Evolutionary conservation across 1,284 basidiomycete genomes (phyloP).

Genomic region (Trichosporon ovoides): DNA sequence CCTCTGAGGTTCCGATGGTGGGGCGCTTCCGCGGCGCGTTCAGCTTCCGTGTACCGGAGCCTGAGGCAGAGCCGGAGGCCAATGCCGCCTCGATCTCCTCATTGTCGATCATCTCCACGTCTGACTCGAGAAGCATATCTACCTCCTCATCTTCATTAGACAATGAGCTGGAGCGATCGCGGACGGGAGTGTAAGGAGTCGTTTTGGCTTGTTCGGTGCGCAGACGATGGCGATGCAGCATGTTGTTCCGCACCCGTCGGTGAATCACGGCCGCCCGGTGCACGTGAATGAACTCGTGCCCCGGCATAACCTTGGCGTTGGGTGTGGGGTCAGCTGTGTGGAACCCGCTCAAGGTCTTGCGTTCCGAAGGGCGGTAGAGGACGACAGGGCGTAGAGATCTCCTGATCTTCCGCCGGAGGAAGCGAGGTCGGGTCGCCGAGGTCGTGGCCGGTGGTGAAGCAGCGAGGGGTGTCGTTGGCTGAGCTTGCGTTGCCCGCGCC

Average conservation of each 20-base stretch:
- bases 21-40: neutral
- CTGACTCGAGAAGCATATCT: slow-evolving; percentile 4
- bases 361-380: neutral
- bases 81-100: slow-evolving; percentile 8
- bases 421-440: neutral
- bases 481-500: neutral
- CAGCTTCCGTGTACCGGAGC: neutral
- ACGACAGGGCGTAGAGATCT: neutral
- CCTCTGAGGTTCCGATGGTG: neutral
- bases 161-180: neutral
- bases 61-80: neutral
- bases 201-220: neutral
- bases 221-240: slow-evolving; percentile 4
- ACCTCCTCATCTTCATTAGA: slow-evolving; percentile 6
- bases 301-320: neutral
- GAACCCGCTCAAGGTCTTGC: neutral
- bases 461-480: neutral
- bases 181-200: neutral
- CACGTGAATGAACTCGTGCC: neutral
- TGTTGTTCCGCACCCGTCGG: neutral
- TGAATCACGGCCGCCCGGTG: neutral
- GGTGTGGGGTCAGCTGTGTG: neutral
- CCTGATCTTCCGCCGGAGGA: neutral
- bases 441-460: neutral
- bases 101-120: slow-evolving; percentile 12